phyloP scores from a whole-genome alignment of 2,329 filamentous ascomycete species.

The Neoarthrinium moseri region DNA sequence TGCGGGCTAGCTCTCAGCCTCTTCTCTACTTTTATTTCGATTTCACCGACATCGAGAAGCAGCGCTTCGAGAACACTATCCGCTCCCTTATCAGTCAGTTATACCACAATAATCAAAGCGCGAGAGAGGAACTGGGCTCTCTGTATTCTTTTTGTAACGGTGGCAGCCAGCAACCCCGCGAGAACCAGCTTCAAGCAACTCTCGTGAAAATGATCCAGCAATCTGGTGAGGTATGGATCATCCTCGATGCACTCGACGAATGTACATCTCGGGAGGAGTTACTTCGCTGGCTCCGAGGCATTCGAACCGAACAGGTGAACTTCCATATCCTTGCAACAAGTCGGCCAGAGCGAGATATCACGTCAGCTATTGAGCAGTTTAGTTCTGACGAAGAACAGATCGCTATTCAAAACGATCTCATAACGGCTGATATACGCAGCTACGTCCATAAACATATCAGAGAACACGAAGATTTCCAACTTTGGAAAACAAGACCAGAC shows the following conservation, averaged over 20 bases:
- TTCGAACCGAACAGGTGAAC: conserved; percentile 5
- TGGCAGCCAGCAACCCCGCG: conserved; percentile 20
- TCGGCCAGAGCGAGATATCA: conserved; percentile 23
- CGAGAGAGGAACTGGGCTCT: conserved; percentile 19
- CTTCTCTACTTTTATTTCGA: conserved; percentile 34
- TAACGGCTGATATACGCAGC: conserved; percentile 23
- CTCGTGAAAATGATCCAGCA: conserved; percentile 20
- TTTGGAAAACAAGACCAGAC: conserved; percentile 19
- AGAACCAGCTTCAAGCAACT: conserved; percentile 18
- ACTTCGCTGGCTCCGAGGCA: conserved; percentile 12
- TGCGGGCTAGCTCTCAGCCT: conserved; percentile 9
- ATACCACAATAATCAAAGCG: conserved; percentile 15
- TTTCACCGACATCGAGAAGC: conserved; percentile 36
- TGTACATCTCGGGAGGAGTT: conserved; percentile 14
- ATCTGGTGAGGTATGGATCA: conserved; percentile 21
- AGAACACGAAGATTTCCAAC: conserved; percentile 17
- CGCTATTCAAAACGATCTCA: conserved; percentile 16
- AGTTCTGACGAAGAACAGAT: conserved; percentile 13
- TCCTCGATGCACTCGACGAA: conserved; percentile 31
- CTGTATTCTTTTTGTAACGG: conserved; percentile 24
- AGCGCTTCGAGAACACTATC: conserved; percentile 29
- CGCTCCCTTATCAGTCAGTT: conserved; percentile 36
- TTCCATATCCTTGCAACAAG: conserved; percentile 21
- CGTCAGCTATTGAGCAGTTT: conserved; percentile 13
- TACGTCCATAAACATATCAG: conserved; percentile 21